These are phyloP conservation scores for Ganoderma boninense DNA, from an alignment of 1,284 basidiomycete genomes.

Conservation along the genomic window DNA sequence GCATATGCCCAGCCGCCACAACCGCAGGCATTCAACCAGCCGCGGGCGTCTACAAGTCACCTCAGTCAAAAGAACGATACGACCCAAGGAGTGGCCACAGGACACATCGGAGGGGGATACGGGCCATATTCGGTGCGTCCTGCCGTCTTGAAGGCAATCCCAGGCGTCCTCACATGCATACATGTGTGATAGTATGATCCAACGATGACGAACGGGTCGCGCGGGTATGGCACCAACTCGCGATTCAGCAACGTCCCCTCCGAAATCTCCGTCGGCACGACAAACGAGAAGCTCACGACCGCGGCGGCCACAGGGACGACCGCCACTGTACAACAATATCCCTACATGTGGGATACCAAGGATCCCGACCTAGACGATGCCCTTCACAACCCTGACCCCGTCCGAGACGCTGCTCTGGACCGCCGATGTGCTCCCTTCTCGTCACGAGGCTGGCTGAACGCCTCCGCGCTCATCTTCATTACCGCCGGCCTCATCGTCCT, in stretches of 20 bases:
- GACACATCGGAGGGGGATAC: constrained; percentile 76
- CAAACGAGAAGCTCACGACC: constrained; percentile 50
- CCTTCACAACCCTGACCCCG: constrained; percentile 78
- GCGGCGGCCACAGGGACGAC: constrained; percentile 58
- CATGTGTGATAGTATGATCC: constrained; percentile 61
- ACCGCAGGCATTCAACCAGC: constrained; percentile 38
- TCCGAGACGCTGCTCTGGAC: constrained; percentile 63
- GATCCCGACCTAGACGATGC: constrained; percentile 82
- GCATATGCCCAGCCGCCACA: constrained; percentile 38
- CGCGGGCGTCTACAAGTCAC: constrained; percentile 33
- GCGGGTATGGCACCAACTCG: constrained; percentile 51
- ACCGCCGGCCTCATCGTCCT: constrained; percentile 68
- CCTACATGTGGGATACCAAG: constrained; percentile 73
- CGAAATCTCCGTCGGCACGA: constrained; percentile 58
- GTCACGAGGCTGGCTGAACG: constrained; percentile 78
- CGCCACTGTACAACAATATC: constrained; percentile 47
- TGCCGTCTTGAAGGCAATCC: no score
- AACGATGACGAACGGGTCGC: constrained; percentile 50
- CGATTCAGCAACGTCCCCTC: constrained; percentile 71
- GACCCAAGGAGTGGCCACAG: constrained; percentile 75
- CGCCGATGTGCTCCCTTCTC: constrained; percentile 71
- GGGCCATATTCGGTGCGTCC: constrained; percentile 77
- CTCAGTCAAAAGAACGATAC: constrained; percentile 58
- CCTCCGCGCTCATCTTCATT: constrained; percentile 65
- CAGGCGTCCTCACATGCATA: neutral